Base-by-base conservation (phyloP, 345 rosid species). In the Abelmoschus esculentus region DNA sequence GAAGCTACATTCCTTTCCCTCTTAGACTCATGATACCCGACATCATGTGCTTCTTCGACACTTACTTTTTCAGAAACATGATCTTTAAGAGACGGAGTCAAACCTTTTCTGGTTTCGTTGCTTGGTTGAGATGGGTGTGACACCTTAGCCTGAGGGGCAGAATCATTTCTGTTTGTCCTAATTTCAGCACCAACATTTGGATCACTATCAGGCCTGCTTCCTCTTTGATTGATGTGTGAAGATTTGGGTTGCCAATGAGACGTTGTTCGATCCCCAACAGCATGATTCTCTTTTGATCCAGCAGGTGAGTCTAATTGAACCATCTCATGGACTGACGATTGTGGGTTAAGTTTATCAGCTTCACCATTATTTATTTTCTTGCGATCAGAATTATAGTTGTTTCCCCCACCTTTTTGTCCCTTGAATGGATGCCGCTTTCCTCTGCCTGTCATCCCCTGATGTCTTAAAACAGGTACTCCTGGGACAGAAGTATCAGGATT, bases 201-300 rank as follows among this genome's bases (percentile, higher is more conserved):
- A 71, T 79, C 79, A 67, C 73, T 70, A 69, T 71, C 80, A 46
- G 82, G 59, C 78, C 83, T 80, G 76, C 72, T 86, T 62, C 78
- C 82, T 38, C 74, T 80, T 63, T 78, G 78, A 75, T 64, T 77
- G 69, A 76, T 56, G 61, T 75, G 50, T 63, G 73, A 74, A 38
- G 61, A 71, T 73, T 81, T 92, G 28, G 92, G 96, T 69, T 90
- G 92, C 96, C 96, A 90, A 13, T 89, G 92, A 70, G 88, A 72
- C 50, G 80, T 49, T 70, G 83, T 58, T 60, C 80, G 77, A 66
- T 90, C 93, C 53, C 84, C 90, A 66, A 42, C 67, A 72, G 69
- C 78, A 77, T 80, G 87, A 67, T 75, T 82, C 78, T 89, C 98
- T 79, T 84, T 90, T 40, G 88, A 81, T 55, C 78, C 70, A 78